phyloP scores from a whole-genome alignment of 2,329 filamentous ascomycete genomes.

The Beauveria brongniartii region DNA sequence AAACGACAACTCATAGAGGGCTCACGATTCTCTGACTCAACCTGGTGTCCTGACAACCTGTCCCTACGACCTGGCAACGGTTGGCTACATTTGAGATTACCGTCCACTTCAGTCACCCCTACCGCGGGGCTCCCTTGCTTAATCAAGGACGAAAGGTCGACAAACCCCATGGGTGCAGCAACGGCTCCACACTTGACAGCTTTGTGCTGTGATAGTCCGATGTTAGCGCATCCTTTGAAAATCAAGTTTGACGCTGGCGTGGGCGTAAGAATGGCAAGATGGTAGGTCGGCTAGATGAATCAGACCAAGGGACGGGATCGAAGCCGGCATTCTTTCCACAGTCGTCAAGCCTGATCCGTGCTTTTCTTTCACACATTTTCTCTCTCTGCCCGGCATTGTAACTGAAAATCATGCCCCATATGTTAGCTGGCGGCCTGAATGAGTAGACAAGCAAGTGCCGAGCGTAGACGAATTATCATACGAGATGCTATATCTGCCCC shows the following conservation, averaged over 20 bases:
- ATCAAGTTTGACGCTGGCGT: not conserved
- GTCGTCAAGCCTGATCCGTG: too few relatives aligned
- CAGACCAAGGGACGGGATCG: not conserved
- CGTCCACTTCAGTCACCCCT: not conserved
- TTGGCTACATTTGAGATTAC: not conserved
- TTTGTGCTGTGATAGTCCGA: conserved; percentile 4
- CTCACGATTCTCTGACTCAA: not conserved
- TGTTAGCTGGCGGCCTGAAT: too few relatives aligned
- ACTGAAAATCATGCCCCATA: too few relatives aligned
- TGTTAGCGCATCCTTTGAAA: not conserved
- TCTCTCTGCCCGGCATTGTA: not conserved
- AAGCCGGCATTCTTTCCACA: not conserved
- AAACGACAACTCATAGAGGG: not conserved
- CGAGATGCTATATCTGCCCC: too few relatives aligned
- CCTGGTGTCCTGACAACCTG: too few relatives aligned
- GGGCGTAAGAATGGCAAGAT: not conserved
- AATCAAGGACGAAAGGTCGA: not conserved
- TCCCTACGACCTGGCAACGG: not conserved
- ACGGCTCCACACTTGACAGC: not conserved
- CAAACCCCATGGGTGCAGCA: conserved; percentile 1
- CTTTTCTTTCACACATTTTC: not conserved
- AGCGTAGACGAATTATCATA: too few relatives aligned
- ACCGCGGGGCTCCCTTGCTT: too few relatives aligned
- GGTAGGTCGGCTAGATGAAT: not conserved
- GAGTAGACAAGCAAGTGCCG: too few relatives aligned